Conservation (phyloP, 2,329 filamentous ascomycete genomes). For the Dichotomopilus funicola region DNA sequence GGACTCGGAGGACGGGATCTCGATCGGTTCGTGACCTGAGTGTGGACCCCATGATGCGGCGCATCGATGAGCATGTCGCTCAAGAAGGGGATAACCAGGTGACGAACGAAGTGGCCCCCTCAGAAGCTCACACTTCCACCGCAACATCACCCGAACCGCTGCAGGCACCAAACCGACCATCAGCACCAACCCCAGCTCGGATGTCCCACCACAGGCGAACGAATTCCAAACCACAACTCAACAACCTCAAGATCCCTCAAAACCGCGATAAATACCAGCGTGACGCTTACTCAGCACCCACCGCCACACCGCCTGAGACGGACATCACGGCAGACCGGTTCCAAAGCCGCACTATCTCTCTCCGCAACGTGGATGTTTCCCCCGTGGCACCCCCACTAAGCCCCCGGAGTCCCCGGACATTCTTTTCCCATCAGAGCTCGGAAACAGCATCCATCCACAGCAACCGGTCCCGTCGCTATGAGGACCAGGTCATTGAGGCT, state of each 20-base stretch:
- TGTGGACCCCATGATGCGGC: slow-evolving; percentile 16
- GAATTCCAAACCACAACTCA: not conserved
- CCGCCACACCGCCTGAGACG: slow-evolving; percentile 6
- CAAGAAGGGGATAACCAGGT: not conserved
- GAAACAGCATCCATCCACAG: slow-evolving; percentile 12
- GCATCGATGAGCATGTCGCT: slow-evolving; percentile 16
- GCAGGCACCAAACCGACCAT: not conserved
- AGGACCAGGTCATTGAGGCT: slow-evolving; percentile 12
- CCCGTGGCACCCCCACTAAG: not conserved
- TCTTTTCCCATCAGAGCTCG: not conserved
- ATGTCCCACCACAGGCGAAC: not conserved
- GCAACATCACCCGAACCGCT: slow-evolving; percentile 2
- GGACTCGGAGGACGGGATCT: slow-evolving; percentile 4
- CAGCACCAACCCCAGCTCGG: not conserved
- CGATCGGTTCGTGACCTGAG: slow-evolving; percentile 11
- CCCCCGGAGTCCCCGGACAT: too few relatives aligned
- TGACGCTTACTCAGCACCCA: slow-evolving; percentile 6
- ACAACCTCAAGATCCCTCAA: slow-evolving; percentile 8
- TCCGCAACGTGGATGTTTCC: slow-evolving; percentile 4
- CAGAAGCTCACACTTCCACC: not conserved
- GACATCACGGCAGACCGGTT: not conserved
- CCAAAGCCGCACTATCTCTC: slow-evolving; percentile 3
- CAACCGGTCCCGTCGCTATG: slow-evolving; percentile 7
- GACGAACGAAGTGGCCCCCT: not conserved
- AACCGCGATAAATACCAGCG: not conserved